Base-by-base conservation (phyloP, 1,284 basidiomycete species). In the Golubevia pallescens region DNA sequence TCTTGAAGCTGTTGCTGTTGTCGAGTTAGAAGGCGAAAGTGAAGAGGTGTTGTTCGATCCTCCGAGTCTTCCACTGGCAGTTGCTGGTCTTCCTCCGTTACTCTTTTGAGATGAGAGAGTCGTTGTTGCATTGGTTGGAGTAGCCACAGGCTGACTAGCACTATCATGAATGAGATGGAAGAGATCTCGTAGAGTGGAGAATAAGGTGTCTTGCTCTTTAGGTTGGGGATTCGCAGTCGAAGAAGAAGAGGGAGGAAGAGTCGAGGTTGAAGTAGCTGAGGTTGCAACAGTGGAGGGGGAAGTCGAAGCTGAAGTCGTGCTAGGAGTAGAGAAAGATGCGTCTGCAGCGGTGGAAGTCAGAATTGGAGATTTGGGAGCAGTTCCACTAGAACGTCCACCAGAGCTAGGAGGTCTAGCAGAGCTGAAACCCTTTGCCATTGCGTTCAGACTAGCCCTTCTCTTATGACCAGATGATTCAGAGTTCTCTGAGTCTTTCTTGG, bases 101-200 rank as follows among this genome's bases (percentile, higher is more conserved):
- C 10, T 38, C 34, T 38, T 38, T 10, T 48, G 42, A 48, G 28
- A 28, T 28, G 28, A 28, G 23, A n/a, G 6, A 16, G 60, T 53
- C 48, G 28, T 20, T 48, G 54, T 63, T 63, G 54, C 38, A 48
- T 56, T 20, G 20, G 3, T 61, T 60, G 3, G 67, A 68, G 57
- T 65, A 63, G 20, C 69, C 71, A 3, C 71, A 74, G 54, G 69
- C 68, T 57, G 73, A 71, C 42, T 48, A 70, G 67, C 67, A n/a
- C 69, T 71, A 60, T 75, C 61, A 38, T 67, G 66, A 20, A 76
- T 71, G 28, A 72, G 70, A 23, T 71, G 63, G 57, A 76, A 76
- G 8, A 76, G 70, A 42, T 74, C 69, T 1, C 70, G 69, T 14
- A 76, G 61, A 20, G 74, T 63, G 1, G 68, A 68, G 57, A 76